phyloP scores from a whole-genome alignment of 805 yeast species.

The Monosporozyma servazzii region DNA sequence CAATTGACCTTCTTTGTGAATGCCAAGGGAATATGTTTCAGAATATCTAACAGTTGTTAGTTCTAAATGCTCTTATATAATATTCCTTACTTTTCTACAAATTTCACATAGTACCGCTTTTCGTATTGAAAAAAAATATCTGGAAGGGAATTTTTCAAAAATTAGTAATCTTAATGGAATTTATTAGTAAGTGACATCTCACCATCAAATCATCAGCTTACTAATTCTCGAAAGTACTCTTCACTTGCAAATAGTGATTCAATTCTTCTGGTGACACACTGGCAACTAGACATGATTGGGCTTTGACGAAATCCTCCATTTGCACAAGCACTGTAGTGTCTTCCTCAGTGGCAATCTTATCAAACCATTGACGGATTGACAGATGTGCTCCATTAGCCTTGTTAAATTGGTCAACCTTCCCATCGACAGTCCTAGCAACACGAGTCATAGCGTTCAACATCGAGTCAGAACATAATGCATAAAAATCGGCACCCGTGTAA shows the following conservation, averaged over 20 bases:
- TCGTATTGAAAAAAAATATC: too few relatives aligned
- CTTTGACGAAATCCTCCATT: constrained; percentile 68
- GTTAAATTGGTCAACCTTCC: constrained; percentile 48
- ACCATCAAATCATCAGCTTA: not conserved
- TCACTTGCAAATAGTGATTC: constrained; percentile 68
- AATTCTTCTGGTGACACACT: constrained; percentile 85
- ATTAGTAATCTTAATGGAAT: not conserved
- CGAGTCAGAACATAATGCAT: constrained; percentile 91
- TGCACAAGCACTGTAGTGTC: constrained; percentile 65
- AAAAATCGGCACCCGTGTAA: constrained; percentile 97
- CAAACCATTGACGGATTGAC: constrained; percentile 85
- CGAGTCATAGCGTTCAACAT: constrained; percentile 95
- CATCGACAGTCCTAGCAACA: constrained; percentile 68
- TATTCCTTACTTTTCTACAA: not conserved
- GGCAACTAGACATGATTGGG: constrained; percentile 63
- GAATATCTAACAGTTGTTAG: not conserved
- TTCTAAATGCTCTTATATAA: not conserved
- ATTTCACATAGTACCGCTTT: not conserved
- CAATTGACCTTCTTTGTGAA: not conserved
- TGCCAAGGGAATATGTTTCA: not conserved
- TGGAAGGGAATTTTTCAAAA: not conserved
- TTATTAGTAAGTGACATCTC: not conserved
- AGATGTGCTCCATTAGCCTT: constrained; percentile 35
- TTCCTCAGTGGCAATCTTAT: constrained; percentile 55
- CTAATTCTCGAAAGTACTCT: constrained; percentile 58